These are phyloP conservation scores for Orbilia blumenaviensis DNA, from an alignment of 2,329 filamentous ascomycete species.

Conservation along the genomic window DNA sequence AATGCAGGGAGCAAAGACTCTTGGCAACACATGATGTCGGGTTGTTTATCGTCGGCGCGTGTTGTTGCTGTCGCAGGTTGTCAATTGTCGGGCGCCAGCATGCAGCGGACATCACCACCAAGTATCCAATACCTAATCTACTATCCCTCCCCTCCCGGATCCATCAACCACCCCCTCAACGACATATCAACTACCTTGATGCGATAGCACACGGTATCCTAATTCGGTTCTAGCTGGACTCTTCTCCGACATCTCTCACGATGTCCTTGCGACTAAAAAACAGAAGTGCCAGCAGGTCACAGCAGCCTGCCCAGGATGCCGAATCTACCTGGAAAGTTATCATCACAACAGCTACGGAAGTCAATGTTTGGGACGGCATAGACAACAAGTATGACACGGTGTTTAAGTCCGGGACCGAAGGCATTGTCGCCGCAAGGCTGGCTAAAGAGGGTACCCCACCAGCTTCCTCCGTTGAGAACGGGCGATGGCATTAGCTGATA, in stretches of 20 bases:
- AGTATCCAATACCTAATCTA: neutral
- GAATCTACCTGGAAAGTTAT: slow-evolving; percentile 57
- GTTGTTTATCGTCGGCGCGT: slow-evolving; percentile 41
- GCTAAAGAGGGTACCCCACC: slow-evolving; percentile 54
- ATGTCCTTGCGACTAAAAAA: slow-evolving; percentile 43
- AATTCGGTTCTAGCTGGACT: neutral
- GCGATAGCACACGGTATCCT: neutral
- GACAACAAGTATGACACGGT: slow-evolving; percentile 54
- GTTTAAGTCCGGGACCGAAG: slow-evolving; percentile 57
- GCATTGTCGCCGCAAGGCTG: slow-evolving; percentile 57
- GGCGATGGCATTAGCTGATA: neutral
- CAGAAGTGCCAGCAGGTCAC: slow-evolving; percentile 28
- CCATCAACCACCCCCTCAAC: neutral
- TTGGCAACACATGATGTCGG: slow-evolving; percentile 42
- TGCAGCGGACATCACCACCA: neutral
- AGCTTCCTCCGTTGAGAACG: neutral
- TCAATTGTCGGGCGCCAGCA: slow-evolving; percentile 8
- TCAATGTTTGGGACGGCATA: slow-evolving; percentile 56
- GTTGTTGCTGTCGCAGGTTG: slow-evolving; percentile 13
- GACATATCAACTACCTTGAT: neutral
- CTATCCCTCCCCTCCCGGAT: neutral
- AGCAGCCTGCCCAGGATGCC: slow-evolving; percentile 16
- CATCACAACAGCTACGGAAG: slow-evolving; percentile 56
- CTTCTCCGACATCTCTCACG: neutral
- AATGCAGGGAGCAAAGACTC: slow-evolving; percentile 2